phyloP scores from a whole-genome alignment of 805 yeast genomes.

The Alloascoidea africana region DNA sequence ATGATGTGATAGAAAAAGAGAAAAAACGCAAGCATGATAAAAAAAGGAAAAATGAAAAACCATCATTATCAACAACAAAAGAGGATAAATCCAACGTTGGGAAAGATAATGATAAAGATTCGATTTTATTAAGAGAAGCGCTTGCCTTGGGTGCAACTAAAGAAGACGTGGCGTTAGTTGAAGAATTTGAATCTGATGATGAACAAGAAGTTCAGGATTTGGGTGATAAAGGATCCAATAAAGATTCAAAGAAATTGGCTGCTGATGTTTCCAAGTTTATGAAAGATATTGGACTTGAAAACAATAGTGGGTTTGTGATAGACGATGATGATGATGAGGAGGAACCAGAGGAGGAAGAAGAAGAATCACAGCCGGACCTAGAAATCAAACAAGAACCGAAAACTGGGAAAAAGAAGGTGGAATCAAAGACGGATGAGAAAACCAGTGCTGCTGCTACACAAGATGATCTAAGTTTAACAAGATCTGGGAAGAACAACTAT shows the following conservation, averaged over 20 bases:
- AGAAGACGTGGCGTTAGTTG: conserved; percentile 55
- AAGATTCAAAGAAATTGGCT: conserved; percentile 26
- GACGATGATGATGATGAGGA: conserved; percentile 20
- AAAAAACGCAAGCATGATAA: conserved; percentile 2
- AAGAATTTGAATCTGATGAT: conserved; percentile 28
- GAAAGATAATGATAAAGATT: conserved; percentile 8
- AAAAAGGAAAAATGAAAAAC: not conserved
- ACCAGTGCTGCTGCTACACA: conserved; percentile 2
- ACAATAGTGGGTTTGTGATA: conserved; percentile 17
- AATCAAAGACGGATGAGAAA: conserved; percentile 10
- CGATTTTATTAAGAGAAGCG: conserved; percentile 52
- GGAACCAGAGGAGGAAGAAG: conserved; percentile 19
- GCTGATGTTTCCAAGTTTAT: conserved; percentile 46
- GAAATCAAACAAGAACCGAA: conserved; percentile 13
- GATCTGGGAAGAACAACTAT: conserved; percentile 27
- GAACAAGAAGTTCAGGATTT: conserved; percentile 6
- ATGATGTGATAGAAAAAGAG: not conserved
- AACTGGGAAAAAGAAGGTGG: conserved; percentile 11
- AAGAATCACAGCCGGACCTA: conserved; percentile 14
- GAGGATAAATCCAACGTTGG: conserved; percentile 2
- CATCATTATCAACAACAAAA: not conserved
- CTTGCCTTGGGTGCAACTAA: conserved; percentile 75
- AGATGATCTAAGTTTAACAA: conserved; percentile 7
- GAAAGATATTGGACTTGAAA: conserved; percentile 50
- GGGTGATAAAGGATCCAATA: conserved; percentile 13